A percentile compares a stretch with the other conserved stretches of the same genome.
Evolutionary conservation across 768 basidiomycete genomes (phyloP).

Genomic region (Candolleomyces eurysporus): DNA sequence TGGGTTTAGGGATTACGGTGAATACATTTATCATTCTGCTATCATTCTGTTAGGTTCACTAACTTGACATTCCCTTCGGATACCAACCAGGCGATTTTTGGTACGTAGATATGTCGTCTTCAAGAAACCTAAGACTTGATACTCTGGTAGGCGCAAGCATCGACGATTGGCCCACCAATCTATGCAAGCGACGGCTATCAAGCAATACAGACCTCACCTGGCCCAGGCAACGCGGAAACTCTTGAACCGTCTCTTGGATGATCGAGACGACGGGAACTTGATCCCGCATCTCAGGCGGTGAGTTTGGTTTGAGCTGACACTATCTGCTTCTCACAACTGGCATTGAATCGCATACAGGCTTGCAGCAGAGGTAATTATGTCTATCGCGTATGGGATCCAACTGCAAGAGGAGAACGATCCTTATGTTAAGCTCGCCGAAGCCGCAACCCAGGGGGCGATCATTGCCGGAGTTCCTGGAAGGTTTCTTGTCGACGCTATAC

Average conservation of each 20-base stretch:
- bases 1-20: conserved; percentile 29
- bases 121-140: too few species aligned
- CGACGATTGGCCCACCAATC: conserved; percentile 29
- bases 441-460: conserved; percentile 16
- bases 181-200: conserved; percentile 25
- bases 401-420: conserved; percentile 29
- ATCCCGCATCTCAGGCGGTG: neutral
- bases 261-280: conserved; percentile 11
- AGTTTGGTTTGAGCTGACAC: neutral
- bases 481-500: conserved; percentile 30
- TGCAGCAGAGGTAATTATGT: conserved; percentile 32
- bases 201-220: conserved; percentile 22
- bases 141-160: conserved; percentile 27
- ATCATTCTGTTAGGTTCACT: neutral
- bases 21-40: neutral
- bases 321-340: too few species aligned
- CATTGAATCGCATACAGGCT: neutral
- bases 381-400: conserved; percentile 33
- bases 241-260: conserved; percentile 24
- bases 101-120: conserved; percentile 3
- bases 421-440: conserved; percentile 24
- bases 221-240: conserved; percentile 25
- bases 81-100: conserved; percentile 15
- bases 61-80: neutral
- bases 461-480: conserved; percentile 25